phyloP scores from a whole-genome alignment of 257 asterid species.

The Penstemon eatonii region DNA sequence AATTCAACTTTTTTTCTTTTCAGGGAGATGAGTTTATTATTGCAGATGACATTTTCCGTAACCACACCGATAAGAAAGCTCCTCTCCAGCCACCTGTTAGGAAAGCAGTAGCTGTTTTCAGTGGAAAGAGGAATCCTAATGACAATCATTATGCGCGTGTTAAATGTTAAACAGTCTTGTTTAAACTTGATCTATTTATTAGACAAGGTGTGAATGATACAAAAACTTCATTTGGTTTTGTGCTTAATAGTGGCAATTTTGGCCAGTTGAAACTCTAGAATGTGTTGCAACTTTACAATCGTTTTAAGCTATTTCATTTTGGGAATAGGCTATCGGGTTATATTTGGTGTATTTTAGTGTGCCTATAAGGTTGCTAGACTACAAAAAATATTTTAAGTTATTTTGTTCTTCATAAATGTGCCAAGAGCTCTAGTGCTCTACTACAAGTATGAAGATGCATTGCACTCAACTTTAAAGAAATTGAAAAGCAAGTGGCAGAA shows the following conservation, averaged over 20 bases:
- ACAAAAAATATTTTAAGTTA: too few relatives aligned
- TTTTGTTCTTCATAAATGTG: too few relatives aligned
- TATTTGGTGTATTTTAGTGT: neutral
- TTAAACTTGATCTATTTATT: neutral
- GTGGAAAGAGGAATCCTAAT: conserved; percentile 88
- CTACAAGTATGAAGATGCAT: neutral
- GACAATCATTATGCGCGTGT: conserved; percentile 82
- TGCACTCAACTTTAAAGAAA: neutral
- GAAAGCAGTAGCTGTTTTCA: conserved; percentile 87
- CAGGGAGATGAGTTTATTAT: conserved; percentile 64
- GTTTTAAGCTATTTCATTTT: neutral
- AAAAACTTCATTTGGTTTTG: neutral
- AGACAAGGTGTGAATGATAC: neutral
- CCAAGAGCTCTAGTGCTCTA: too few relatives aligned
- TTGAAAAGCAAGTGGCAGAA: neutral
- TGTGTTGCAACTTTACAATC: neutral
- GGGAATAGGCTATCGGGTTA: neutral
- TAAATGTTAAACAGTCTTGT: conserved; percentile 40
- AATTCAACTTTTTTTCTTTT: neutral
- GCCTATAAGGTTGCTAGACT: too few relatives aligned
- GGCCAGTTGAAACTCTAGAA: neutral
- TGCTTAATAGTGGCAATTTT: neutral
- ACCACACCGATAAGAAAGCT: conserved; percentile 71
- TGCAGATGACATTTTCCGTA: conserved; percentile 61
- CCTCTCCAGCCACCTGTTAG: conserved; percentile 89